These are phyloP conservation scores for Ploettnerulaceae sp. DNA, from an alignment of 2,329 filamentous ascomycete species.

Conservation along the genomic window DNA sequence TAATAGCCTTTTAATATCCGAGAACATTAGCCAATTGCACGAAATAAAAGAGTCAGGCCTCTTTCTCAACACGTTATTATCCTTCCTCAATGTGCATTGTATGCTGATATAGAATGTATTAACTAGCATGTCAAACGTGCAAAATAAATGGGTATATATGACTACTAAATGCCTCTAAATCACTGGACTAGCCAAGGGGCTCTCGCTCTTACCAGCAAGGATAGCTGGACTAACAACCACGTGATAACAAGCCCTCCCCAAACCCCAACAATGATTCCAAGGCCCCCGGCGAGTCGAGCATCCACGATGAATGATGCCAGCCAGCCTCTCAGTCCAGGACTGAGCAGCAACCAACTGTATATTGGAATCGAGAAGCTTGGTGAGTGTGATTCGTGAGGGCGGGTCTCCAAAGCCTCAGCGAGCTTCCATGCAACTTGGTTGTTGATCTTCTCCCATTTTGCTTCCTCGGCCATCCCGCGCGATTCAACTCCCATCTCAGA, in stretches of 20 bases:
- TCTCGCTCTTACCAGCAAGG: conserved; percentile 14
- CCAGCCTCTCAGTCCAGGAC: conserved; percentile 18
- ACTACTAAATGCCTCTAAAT: neutral
- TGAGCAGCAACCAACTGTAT: conserved; percentile 26
- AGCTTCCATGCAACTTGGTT: conserved; percentile 64
- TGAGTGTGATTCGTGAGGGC: neutral
- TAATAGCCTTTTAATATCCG: too few species aligned
- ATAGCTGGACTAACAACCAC: conserved; percentile 26
- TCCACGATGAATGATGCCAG: conserved; percentile 20
- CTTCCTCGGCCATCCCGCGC: conserved; percentile 53
- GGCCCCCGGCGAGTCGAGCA: conserved; percentile 20
- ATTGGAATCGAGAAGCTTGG: conserved; percentile 18
- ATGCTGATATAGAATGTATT: too few species aligned
- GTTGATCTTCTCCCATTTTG: conserved; percentile 69
- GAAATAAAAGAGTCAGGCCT: too few species aligned
- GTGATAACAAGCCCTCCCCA: conserved; percentile 29
- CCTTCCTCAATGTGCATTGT: too few species aligned
- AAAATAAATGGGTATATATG: neutral
- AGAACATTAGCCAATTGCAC: too few species aligned
- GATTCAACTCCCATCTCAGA: conserved; percentile 43
- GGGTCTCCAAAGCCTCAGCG: conserved; percentile 36
- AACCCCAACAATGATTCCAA: conserved; percentile 29
- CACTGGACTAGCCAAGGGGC: conserved; percentile 8
- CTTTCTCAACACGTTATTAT: too few species aligned
- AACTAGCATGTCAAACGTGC: too few species aligned